Evolutionary conservation across 2,329 filamentous ascomycete species (phyloP).

Genomic region (Aspergillus transmontanensis): DNA sequence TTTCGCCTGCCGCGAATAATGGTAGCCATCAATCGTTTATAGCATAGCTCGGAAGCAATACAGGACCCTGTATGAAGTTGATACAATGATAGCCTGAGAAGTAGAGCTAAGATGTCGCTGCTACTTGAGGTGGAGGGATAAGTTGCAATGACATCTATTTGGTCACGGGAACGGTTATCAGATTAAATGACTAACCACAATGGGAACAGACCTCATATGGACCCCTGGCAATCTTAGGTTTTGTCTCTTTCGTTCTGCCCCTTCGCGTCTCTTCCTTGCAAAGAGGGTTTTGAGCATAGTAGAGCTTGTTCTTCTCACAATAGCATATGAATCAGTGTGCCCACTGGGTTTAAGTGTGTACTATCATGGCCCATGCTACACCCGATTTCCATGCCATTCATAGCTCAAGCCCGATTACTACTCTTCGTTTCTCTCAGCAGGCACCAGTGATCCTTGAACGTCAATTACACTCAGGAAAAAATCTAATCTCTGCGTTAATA

Average conservation of each 20-base stretch:
- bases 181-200: neutral
- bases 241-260: neutral
- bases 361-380: constrained; percentile 17
- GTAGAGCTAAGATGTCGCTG: neutral
- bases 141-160: neutral
- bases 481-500: constrained; percentile 52
- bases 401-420: constrained; percentile 50
- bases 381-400: constrained; percentile 21
- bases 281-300: neutral
- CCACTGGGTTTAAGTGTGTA: neutral
- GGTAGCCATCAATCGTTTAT: neutral
- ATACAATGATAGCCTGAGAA: neutral
- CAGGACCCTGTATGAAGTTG: neutral
- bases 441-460: constrained; percentile 42
- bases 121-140: neutral
- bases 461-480: constrained; percentile 51
- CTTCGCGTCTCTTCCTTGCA: neutral
- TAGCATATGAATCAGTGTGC: neutral
- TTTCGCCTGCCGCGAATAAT: neutral
- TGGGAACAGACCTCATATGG: neutral
- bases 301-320: neutral
- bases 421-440: constrained; percentile 46
- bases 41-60: neutral
- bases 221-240: neutral
- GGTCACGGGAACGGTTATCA: constrained; percentile 1